These are phyloP conservation scores for Penicillium parvum DNA, from an alignment of 495 filamentous ascomycete species.

Conservation along the genomic window DNA sequence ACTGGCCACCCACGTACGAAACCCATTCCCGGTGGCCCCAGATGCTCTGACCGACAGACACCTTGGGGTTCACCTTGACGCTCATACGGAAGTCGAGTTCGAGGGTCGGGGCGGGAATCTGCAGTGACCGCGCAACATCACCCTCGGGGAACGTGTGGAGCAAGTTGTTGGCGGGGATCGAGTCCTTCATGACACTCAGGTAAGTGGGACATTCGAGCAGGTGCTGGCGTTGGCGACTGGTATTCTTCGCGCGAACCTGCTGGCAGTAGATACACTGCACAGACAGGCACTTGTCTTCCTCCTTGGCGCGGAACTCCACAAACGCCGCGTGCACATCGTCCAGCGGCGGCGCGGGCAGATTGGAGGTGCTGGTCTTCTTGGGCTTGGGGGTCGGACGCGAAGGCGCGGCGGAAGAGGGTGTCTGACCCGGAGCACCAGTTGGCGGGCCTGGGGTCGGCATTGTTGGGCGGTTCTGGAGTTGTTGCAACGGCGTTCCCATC, in stretches of 20 bases:
- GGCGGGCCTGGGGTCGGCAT: slow-evolving; percentile 37
- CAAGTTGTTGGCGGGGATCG: slow-evolving; percentile 54
- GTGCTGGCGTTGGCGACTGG: slow-evolving; percentile 52
- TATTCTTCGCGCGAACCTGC: slow-evolving; percentile 54
- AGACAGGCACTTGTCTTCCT: slow-evolving; percentile 56
- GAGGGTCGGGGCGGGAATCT: slow-evolving; percentile 52
- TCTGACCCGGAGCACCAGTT: slow-evolving; percentile 24
- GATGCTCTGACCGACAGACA: slow-evolving; percentile 47
- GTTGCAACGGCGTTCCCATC: slow-evolving; percentile 36
- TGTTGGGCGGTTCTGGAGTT: slow-evolving; percentile 28
- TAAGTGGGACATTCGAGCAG: slow-evolving; percentile 53
- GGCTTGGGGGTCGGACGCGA: slow-evolving; percentile 41
- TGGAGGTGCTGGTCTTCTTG: slow-evolving; percentile 38
- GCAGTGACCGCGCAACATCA: slow-evolving; percentile 47
- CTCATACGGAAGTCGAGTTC: slow-evolving; percentile 62
- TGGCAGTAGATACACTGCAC: slow-evolving; percentile 58
- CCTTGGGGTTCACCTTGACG: slow-evolving; percentile 55
- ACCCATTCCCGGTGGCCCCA: slow-evolving; percentile 57
- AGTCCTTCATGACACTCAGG: slow-evolving; percentile 54
- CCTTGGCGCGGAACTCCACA: slow-evolving; percentile 54
- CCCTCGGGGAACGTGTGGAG: slow-evolving; percentile 54
- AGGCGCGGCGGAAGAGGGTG: slow-evolving; percentile 28
- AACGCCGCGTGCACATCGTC: slow-evolving; percentile 54
- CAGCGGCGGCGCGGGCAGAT: slow-evolving; percentile 42
- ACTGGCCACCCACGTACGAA: slow-evolving; percentile 53